A percentile compares a stretch with the other conserved stretches of the same genome.
phyloP scores from a whole-genome alignment of 176 grass and related monocot genomes.

The Pontederia paniculata region DNA sequence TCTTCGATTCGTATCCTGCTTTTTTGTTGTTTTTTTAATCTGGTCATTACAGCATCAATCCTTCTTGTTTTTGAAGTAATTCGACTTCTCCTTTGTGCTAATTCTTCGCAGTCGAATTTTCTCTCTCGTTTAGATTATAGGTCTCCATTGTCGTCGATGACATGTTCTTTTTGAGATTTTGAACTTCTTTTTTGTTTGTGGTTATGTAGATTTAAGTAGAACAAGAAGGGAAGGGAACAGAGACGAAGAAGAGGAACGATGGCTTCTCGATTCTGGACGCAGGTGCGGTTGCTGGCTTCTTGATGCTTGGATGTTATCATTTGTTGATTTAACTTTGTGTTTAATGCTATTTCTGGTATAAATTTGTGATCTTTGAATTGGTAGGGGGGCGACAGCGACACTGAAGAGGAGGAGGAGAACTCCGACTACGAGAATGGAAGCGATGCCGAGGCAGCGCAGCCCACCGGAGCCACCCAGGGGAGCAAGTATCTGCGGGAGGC shows the following conservation, averaged over 20 bases:
- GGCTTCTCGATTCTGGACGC: slow-evolving; percentile 81
- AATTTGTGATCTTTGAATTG: background rate
- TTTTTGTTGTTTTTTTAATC: too few relatives aligned
- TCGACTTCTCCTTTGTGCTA: too few relatives aligned
- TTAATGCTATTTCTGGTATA: background rate
- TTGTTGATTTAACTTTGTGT: background rate
- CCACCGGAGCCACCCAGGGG: background rate
- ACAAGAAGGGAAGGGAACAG: too few relatives aligned
- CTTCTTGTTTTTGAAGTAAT: too few relatives aligned
- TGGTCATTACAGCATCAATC: too few relatives aligned
- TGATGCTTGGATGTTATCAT: background rate
- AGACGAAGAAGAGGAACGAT: slow-evolving; percentile 24
- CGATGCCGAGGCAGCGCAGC: background rate
- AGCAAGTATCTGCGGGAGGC: slow-evolving; percentile 41
- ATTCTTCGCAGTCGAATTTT: too few relatives aligned
- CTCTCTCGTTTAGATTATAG: too few relatives aligned
- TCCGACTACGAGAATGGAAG: slow-evolving; percentile 14
- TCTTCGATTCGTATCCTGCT: too few relatives aligned
- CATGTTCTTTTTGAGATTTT: too few relatives aligned
- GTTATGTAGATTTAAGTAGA: too few relatives aligned
- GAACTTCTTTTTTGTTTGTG: too few relatives aligned
- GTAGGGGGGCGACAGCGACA: slow-evolving; percentile 67
- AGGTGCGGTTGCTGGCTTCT: slow-evolving; percentile 19
- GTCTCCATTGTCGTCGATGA: too few relatives aligned
- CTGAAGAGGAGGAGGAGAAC: slow-evolving; percentile 61